Percentiles rank a stretch among this genome's conserved stretches.
Evolutionary conservation across 2,329 filamentous ascomycete species (phyloP).

Genomic region (Coniochaeta sp.): DNA sequence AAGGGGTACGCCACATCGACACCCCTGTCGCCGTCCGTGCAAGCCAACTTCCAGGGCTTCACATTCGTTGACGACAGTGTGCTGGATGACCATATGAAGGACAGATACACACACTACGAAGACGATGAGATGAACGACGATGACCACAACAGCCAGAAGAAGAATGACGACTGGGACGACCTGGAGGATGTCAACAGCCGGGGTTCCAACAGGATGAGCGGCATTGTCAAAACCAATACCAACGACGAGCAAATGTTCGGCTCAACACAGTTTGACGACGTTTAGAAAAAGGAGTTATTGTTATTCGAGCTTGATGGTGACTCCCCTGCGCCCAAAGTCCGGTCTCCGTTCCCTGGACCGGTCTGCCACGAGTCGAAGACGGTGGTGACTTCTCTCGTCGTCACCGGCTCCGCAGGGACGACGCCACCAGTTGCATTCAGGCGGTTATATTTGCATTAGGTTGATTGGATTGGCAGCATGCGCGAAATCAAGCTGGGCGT

Average conservation of each 20-base stretch:
- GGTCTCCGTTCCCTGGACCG: neutral
- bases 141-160: slow-evolving; percentile 30
- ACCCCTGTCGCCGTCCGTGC: slow-evolving; percentile 87
- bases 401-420: slow-evolving; percentile 13
- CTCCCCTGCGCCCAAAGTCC: too few species aligned
- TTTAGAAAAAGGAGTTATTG: too few species aligned
- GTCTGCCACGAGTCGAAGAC: slow-evolving; percentile 13
- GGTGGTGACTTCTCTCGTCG: slow-evolving; percentile 6
- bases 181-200: slow-evolving; percentile 45
- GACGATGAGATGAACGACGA: slow-evolving; percentile 57
- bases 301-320: too few species aligned
- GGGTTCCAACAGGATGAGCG: slow-evolving; percentile 56
- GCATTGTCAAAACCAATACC: slow-evolving; percentile 48
- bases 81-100: slow-evolving; percentile 76
- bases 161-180: slow-evolving; percentile 50
- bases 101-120: slow-evolving; percentile 36
- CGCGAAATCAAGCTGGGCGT: slow-evolving; percentile 13
- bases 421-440: slow-evolving; percentile 19
- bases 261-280: slow-evolving; percentile 57
- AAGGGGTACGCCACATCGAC: slow-evolving; percentile 84
- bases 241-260: slow-evolving; percentile 60
- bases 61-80: slow-evolving; percentile 98
- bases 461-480: slow-evolving; percentile 12
- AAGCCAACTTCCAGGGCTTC: slow-evolving; percentile 97
- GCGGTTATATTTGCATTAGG: slow-evolving; percentile 13